Percentiles rank a stretch among this genome's conserved stretches.
Conservation (phyloP, 2,329 filamentous ascomycete genomes). For the Aspergillus awamori region DNA sequence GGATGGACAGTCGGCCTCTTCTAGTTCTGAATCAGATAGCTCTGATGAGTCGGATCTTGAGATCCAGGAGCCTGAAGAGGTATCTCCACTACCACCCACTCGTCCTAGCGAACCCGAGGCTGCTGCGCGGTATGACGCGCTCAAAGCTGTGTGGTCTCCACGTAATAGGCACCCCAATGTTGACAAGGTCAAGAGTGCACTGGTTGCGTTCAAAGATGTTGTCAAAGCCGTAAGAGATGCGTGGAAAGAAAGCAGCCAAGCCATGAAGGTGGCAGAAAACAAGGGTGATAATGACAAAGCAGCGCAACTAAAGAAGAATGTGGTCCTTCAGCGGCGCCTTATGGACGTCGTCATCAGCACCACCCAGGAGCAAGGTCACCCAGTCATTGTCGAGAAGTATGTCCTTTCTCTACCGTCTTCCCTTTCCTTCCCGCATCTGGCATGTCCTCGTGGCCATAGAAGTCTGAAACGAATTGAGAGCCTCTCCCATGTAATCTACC, state of each 20-base stretch:
- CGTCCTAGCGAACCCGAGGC: slow-evolving; percentile 57
- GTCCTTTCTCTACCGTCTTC: slow-evolving; percentile 31
- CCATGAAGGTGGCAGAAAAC: slow-evolving; percentile 61
- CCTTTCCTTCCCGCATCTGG: slow-evolving; percentile 22
- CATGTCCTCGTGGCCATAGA: slow-evolving; percentile 38
- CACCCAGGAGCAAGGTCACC: slow-evolving; percentile 49
- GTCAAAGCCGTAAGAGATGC: slow-evolving; percentile 62
- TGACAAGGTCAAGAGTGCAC: slow-evolving; percentile 57
- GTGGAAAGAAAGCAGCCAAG: slow-evolving; percentile 62
- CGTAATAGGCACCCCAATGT: slow-evolving; percentile 53
- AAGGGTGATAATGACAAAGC: slow-evolving; percentile 59
- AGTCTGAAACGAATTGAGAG: slow-evolving; percentile 40
- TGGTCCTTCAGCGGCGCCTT: slow-evolving; percentile 60
- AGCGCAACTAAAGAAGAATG: slow-evolving; percentile 58
- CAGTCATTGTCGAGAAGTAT: slow-evolving; percentile 54
- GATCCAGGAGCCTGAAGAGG: slow-evolving; percentile 54
- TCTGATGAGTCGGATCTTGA: slow-evolving; percentile 54
- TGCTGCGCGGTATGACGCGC: slow-evolving; percentile 60
- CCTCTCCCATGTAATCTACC: slow-evolving; percentile 39
- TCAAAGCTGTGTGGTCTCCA: slow-evolving; percentile 64
- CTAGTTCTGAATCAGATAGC: slow-evolving; percentile 54
- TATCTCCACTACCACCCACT: slow-evolving; percentile 56
- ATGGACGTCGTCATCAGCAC: slow-evolving; percentile 55
- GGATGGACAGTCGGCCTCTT: slow-evolving; percentile 43
- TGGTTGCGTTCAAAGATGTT: slow-evolving; percentile 62